phyloP scores from a whole-genome alignment of 139 green algal species.

The Dunaliella primolecta region DNA sequence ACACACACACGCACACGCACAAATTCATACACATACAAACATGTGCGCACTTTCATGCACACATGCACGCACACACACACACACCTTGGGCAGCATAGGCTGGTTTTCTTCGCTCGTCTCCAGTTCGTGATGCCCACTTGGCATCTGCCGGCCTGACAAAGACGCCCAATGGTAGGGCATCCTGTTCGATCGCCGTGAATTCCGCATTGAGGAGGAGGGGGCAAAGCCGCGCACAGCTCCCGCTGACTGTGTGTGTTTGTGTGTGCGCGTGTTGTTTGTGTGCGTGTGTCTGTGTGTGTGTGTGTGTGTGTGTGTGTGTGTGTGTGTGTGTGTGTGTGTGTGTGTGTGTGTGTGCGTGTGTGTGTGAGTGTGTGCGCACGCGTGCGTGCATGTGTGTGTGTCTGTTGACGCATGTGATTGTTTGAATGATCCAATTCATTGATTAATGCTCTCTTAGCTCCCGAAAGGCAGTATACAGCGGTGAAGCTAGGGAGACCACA shows the following conservation, averaged over 20 bases:
- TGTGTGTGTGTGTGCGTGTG: not conserved
- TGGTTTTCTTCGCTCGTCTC: not conserved
- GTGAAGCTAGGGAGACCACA: too few species aligned
- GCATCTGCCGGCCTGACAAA: not conserved
- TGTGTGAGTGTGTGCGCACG: not conserved
- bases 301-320: not conserved
- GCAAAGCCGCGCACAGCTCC: not conserved
- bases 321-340: not conserved
- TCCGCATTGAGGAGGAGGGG: not conserved
- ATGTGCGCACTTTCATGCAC: not conserved
- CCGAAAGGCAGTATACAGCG: too few species aligned
- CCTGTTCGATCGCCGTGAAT: too few species aligned
- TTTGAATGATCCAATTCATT: too few species aligned
- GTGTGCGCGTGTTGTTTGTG: not conserved
- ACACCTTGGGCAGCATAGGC: not conserved
- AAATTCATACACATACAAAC: not conserved
- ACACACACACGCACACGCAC: not conserved
- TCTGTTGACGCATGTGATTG: not conserved
- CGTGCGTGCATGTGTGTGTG: not conserved
- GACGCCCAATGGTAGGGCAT: too few species aligned
- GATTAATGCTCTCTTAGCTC: too few species aligned
- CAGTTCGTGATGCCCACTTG: not conserved
- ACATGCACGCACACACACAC: not conserved
- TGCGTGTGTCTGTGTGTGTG: not conserved
- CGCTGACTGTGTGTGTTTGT: not conserved